Percentiles rank a stretch among this genome's conserved stretches.
These are phyloP conservation scores for Vanrija sp. DNA, from an alignment of 1,284 basidiomycete genomes.

Conservation along the genomic window DNA sequence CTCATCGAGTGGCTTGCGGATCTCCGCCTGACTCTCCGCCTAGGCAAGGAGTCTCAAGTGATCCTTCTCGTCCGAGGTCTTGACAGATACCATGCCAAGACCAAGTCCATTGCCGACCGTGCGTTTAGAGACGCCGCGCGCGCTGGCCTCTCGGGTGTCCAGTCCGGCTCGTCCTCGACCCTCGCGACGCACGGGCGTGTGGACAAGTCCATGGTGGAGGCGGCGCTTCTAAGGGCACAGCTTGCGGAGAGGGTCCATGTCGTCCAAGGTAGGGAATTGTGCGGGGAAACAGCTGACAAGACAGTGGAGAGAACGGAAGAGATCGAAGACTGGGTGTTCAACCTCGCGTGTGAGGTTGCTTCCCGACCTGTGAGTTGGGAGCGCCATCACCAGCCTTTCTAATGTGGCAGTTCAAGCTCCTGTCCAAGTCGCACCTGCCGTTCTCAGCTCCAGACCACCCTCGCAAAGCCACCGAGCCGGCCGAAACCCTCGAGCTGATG, in stretches of 20 bases:
- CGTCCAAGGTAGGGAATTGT: constrained; percentile 32
- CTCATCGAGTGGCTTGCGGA: constrained; percentile 34
- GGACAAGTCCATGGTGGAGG: constrained; percentile 39
- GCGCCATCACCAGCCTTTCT: not conserved
- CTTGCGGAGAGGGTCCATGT: constrained; percentile 38
- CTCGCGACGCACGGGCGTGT: constrained; percentile 5
- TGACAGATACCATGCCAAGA: constrained; percentile 38
- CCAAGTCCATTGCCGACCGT: constrained; percentile 28
- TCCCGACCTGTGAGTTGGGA: constrained; percentile 39
- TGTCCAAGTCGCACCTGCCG: constrained; percentile 46
- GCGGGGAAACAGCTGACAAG: not conserved
- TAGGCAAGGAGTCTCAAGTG: constrained; percentile 28
- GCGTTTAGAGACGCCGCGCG: constrained; percentile 36
- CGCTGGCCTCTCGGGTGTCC: constrained; percentile 19
- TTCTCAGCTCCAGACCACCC: constrained; percentile 38
- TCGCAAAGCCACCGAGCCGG: constrained; percentile 19
- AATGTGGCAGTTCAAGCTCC: constrained; percentile 35
- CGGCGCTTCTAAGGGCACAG: constrained; percentile 41
- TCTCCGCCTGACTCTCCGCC: constrained; percentile 23
- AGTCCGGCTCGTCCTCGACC: too few species aligned
- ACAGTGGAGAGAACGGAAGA: constrained; percentile 47
- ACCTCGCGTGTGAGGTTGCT: constrained; percentile 46
- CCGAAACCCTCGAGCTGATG: constrained; percentile 42
- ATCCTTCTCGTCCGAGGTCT: constrained; percentile 46
- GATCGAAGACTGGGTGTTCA: constrained; percentile 47